Evolutionary conservation across 257 asterid species (phyloP).

Genomic region (Solanum habrochaites): DNA sequence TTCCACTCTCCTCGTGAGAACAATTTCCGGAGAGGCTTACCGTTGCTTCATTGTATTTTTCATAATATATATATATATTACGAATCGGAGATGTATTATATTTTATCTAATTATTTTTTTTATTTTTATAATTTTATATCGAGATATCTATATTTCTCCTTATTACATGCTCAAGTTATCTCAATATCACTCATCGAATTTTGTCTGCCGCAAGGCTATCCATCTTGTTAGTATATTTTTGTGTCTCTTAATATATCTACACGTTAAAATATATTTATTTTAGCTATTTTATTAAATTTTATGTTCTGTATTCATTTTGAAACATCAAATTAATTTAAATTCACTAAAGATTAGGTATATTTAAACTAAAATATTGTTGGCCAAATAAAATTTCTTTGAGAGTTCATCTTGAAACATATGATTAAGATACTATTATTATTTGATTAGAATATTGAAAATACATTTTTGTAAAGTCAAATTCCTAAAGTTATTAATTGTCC

Average conservation of each 20-base stretch:
- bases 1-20: background rate
- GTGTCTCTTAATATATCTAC: background rate
- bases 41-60: background rate
- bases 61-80: background rate
- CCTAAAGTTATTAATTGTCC: background rate
- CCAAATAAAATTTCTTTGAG: background rate
- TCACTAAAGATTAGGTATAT: background rate
- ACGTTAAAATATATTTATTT: too few species aligned
- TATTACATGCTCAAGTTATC: too few species aligned
- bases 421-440: background rate
- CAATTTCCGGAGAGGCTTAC: background rate
- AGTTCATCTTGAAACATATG: background rate
- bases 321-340: background rate
- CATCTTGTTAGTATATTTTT: background rate
- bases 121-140: too few species aligned
- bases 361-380: background rate
- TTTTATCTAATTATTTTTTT: too few species aligned
- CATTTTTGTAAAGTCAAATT: background rate
- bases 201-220: rapidly evolving
- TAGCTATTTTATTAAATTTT: background rate
- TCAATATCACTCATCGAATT: background rate
- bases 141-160: too few species aligned
- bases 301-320: rapidly evolving
- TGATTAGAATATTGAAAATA: background rate
- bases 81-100: too few species aligned